Evolutionary conservation across 352 stramenopile species (phyloP).

Genomic region (Phytophthora idaei): DNA sequence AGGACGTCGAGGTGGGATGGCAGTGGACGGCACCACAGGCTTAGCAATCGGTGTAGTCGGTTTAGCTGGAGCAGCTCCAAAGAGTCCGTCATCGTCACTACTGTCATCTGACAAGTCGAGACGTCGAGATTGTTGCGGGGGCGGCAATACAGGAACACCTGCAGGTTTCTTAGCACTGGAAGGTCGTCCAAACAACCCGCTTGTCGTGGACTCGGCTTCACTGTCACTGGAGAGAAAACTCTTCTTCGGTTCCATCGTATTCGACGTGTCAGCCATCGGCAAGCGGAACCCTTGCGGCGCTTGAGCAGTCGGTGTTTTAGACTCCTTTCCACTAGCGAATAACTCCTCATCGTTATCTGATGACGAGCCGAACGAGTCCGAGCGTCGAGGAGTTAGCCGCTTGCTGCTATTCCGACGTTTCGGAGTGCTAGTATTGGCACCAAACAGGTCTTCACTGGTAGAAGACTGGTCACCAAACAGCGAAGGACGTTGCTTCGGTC

Average conservation of each 20-base stretch:
- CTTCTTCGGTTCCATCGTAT: conserved; percentile 25
- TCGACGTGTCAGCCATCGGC: conserved; percentile 23
- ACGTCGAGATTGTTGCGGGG: conserved; percentile 5
- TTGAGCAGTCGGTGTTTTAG: conserved; percentile 14
- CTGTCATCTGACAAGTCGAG: conserved; percentile 7
- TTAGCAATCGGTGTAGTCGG: background rate
- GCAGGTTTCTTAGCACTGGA: conserved; percentile 18
- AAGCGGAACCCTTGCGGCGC: conserved; percentile 36
- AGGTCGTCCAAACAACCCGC: conserved; percentile 42
- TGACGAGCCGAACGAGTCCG: conserved; percentile 52
- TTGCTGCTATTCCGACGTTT: conserved; percentile 34
- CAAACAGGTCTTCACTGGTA: conserved; percentile 44
- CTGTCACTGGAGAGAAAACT: conserved; percentile 50
- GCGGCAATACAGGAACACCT: background rate
- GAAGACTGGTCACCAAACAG: conserved; percentile 48
- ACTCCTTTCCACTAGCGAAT: conserved; percentile 47
- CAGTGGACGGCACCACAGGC: background rate
- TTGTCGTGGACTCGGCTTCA: conserved; percentile 39
- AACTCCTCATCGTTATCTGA: conserved; percentile 39
- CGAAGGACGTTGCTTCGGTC: conserved; percentile 25
- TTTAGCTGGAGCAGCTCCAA: conserved; percentile 1
- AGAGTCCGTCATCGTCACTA: conserved; percentile 4
- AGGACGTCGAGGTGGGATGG: conserved; percentile 1
- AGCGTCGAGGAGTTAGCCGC: conserved; percentile 33
- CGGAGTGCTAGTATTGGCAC: conserved; percentile 12